A percentile compares a stretch with the other conserved stretches of the same genome.
These are phyloP conservation scores for Penicillium manginii DNA, from an alignment of 495 filamentous ascomycete genomes.

Conservation along the genomic window DNA sequence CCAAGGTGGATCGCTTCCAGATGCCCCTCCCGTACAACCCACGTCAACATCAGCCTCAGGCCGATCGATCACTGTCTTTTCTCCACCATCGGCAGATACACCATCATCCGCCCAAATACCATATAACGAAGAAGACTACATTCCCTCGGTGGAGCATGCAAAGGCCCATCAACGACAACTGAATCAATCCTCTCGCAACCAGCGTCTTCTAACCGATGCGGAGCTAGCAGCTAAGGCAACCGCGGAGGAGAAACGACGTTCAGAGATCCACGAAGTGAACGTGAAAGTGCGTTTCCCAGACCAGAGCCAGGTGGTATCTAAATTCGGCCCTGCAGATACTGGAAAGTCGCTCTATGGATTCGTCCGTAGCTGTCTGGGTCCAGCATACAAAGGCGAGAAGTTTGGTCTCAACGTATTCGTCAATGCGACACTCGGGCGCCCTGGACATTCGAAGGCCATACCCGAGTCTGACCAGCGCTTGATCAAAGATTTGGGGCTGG, in stretches of 20 bases:
- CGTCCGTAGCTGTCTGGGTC: conserved; percentile 53
- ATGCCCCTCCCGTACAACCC: conserved; percentile 32
- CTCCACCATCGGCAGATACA: conserved; percentile 69
- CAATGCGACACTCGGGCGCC: conserved; percentile 14
- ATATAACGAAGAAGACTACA: conserved; percentile 74
- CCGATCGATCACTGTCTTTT: conserved; percentile 71
- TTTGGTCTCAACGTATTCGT: conserved; percentile 54
- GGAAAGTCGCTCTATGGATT: conserved; percentile 68
- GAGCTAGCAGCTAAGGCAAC: conserved; percentile 53
- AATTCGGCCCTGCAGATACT: conserved; percentile 65
- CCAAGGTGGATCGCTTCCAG: conserved; percentile 15
- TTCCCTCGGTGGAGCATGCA: conserved; percentile 83
- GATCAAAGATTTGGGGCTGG: conserved; percentile 72
- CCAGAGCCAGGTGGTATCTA: conserved; percentile 68
- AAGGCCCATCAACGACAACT: conserved; percentile 79
- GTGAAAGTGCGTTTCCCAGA: conserved; percentile 90
- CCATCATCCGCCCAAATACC: conserved; percentile 71
- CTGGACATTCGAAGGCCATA: conserved; percentile 39
- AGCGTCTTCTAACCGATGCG: conserved; percentile 57
- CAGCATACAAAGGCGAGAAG: conserved; percentile 41
- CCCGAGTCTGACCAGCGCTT: conserved; percentile 58
- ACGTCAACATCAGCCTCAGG: conserved; percentile 25
- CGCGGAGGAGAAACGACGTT: conserved; percentile 61
- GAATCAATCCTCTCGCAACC: conserved; percentile 62
- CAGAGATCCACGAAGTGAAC: conserved; percentile 66